A percentile compares a stretch with the other conserved stretches of the same genome.
phyloP scores from a whole-genome alignment of 371 early-diverging fungal species.

The Apophysomyces sp. region DNA sequence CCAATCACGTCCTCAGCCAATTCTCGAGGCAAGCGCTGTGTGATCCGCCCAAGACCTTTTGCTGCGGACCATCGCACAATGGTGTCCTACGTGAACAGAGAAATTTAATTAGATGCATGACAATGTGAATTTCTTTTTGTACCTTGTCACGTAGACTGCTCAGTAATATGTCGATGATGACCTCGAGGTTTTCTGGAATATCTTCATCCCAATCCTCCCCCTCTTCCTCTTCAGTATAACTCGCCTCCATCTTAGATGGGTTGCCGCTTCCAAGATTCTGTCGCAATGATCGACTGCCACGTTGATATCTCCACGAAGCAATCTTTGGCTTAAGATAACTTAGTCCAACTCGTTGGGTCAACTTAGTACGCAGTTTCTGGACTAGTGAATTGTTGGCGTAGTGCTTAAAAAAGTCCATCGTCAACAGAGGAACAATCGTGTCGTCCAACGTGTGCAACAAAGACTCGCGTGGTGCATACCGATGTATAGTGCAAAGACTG shows the following conservation, averaged over 20 bases:
- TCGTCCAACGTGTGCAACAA: constrained; percentile 59
- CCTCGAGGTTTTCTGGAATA: constrained; percentile 73
- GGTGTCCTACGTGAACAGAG: constrained; percentile 65
- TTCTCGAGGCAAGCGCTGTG: constrained; percentile 76
- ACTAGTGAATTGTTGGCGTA: constrained; percentile 71
- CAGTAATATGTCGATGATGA: constrained; percentile 77
- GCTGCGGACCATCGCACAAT: constrained; percentile 96
- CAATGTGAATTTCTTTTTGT: constrained; percentile 1
- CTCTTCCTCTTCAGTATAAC: constrained; percentile 15
- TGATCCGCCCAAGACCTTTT: constrained; percentile 90
- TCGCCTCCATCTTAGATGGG: background rate
- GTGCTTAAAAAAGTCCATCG: constrained; percentile 51
- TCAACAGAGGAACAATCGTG: constrained; percentile 50
- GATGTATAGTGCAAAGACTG: constrained; percentile 70
- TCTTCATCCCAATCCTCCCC: constrained; percentile 60
- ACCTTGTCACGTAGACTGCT: constrained; percentile 80
- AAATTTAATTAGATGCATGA: background rate
- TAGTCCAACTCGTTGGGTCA: constrained; percentile 81
- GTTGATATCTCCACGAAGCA: constrained; percentile 76
- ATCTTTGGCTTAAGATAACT: constrained; percentile 70
- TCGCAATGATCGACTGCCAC: constrained; percentile 57
- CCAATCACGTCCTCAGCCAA: constrained; percentile 82
- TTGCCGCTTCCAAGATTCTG: constrained; percentile 36
- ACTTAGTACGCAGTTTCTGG: constrained; percentile 79
- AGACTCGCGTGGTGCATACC: constrained; percentile 63